A percentile compares a stretch with the other conserved stretches of the same genome.
Conservation (phyloP, 495 filamentous ascomycete genomes). For the Friedmanniomyces endolithicus region DNA sequence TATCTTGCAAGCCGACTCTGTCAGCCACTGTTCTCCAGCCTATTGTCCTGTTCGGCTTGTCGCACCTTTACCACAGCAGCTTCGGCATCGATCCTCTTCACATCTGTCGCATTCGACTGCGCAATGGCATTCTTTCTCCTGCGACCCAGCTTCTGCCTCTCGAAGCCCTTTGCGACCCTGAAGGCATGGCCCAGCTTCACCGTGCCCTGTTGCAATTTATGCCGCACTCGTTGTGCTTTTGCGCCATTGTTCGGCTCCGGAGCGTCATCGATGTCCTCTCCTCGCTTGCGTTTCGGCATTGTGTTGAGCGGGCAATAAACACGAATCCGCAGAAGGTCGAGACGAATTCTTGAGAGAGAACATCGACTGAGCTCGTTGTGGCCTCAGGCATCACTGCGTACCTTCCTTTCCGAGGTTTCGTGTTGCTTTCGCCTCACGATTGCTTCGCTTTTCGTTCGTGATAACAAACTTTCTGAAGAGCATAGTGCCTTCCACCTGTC, state of each 20-base stretch:
- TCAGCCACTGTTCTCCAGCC: conserved; percentile 1
- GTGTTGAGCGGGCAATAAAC: neutral
- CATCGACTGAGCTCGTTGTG: neutral
- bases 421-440: too few relatives aligned
- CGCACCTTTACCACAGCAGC: conserved; percentile 61
- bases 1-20: conserved; percentile 4
- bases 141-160: conserved; percentile 75
- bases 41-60: neutral
- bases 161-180: conserved; percentile 73
- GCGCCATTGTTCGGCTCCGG: neutral
- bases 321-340: too few relatives aligned
- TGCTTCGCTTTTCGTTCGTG: too few relatives aligned
- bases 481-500: too few relatives aligned
- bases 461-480: neutral
- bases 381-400: neutral
- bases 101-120: conserved; percentile 27
- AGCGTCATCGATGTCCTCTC: neutral
- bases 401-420: too few relatives aligned
- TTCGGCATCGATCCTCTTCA: conserved; percentile 54
- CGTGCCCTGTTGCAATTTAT: conserved; percentile 6
- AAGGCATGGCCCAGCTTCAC: conserved; percentile 17
- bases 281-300: conserved; percentile 22
- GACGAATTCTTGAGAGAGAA: too few relatives aligned
- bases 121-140: conserved; percentile 52
- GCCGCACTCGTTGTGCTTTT: conserved; percentile 5